Evolutionary conservation across 768 basidiomycete species (phyloP), one percentile per base, ranked within the genome.

Genomic region (Xerocomellus intermedius): DNA sequence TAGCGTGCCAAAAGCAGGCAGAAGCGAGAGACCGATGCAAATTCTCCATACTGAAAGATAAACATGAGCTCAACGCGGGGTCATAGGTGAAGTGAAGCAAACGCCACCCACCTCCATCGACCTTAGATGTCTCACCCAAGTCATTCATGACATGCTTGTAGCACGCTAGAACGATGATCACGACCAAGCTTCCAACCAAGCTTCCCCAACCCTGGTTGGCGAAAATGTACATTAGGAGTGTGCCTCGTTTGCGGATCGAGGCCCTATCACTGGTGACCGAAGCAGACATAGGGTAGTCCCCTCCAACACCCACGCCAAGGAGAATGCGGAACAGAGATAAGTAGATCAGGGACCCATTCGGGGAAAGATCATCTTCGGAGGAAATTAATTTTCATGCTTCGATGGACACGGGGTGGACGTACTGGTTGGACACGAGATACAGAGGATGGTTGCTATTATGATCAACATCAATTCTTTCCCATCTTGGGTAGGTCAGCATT

Each of bases 401-500:
- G 8, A 38, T 26, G 42, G 32, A 53, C 19, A 49, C 5, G 12
- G 4, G 37, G 42, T 6, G 32, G 32, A 56, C 68, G 35, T 51
- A 74, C 76, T 83, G 5, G 87, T 87, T 0, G 89, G 89, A 14
- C 78, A 81, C 2, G 83, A 81, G 53, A 91, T 75, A 28, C 77
- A 79, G 35, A 90, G 68, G 64, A 91, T 88, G 2, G 89, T 91
- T 0, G 86, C 88, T 48, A 90, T 57, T 63, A 91, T 90, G 60
- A 89, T 89, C 54, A 91, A 73, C 81, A 90, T 86, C 48, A 91
- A 79, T 63, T 91, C 89, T 66, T 89, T 87, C 9, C 88, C 87
- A 58, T 89, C 85, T 84, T 64, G 43, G 30, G 48, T 10, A 28
- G 12, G 33, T 61, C 41, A 64, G 58, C n/a, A 12, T 49, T 17